Conservation (phyloP, 345 rosid genomes). For the Populus davidiana region DNA sequence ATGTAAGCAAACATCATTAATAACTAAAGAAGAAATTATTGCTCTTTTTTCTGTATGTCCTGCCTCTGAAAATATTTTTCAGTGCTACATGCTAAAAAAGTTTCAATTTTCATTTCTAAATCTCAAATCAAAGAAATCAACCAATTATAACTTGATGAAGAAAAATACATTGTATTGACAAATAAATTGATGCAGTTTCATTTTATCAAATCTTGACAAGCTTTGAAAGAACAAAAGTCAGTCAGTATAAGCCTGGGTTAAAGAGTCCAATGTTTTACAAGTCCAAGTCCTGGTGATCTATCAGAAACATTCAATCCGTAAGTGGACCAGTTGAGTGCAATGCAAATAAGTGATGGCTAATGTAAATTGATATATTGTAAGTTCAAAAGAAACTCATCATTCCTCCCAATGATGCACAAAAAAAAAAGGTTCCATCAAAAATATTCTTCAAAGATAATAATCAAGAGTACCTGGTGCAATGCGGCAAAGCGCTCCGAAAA, state of each 20-base stretch:
- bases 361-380: background rate
- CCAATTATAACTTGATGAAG: too few species aligned
- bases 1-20: conserved; percentile 4
- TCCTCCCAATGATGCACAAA: background rate
- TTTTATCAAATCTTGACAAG: too few species aligned
- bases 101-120: too few species aligned
- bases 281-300: background rate
- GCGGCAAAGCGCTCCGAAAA: conserved; percentile 67
- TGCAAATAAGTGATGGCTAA: background rate
- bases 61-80: too few species aligned
- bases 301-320: background rate
- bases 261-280: background rate
- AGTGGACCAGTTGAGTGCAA: background rate
- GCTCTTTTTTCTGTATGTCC: too few species aligned
- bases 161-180: too few species aligned
- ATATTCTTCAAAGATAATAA: conserved; percentile 4
- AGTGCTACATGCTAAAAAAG: too few species aligned
- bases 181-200: too few species aligned
- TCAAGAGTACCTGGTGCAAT: conserved; percentile 75
- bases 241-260: background rate
- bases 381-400: background rate
- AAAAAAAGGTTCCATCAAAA: conserved; percentile 9
- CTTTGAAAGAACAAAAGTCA: too few species aligned
- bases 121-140: too few species aligned
- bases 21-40: background rate